Evolutionary conservation across 352 stramenopile genomes (phyloP).

Genomic region (Globisporangium alternatum): DNA sequence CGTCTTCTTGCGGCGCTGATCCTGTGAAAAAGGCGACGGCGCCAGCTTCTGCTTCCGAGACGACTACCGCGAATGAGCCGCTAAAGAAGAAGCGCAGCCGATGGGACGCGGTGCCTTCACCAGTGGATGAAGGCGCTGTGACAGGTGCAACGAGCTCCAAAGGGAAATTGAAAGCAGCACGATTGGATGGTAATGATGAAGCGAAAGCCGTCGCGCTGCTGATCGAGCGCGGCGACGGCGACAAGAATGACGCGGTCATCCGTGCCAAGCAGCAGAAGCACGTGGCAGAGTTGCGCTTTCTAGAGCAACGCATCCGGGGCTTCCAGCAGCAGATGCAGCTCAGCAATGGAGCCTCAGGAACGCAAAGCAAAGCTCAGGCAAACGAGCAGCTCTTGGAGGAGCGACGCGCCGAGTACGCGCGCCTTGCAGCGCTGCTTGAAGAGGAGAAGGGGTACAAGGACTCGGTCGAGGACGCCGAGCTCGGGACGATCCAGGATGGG

Average conservation of each 20-base stretch:
- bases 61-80: neutral
- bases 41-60: neutral
- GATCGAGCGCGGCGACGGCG: neutral
- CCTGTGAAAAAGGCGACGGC: neutral
- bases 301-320: constrained; percentile 23
- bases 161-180: neutral
- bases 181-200: neutral
- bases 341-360: neutral
- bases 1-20: neutral
- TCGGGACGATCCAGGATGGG: constrained; percentile 19
- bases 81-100: constrained; percentile 17
- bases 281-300: constrained; percentile 18
- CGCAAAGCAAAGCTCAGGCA: constrained; percentile 1
- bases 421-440: constrained; percentile 11
- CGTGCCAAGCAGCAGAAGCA: constrained; percentile 25
- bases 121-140: neutral
- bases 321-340: constrained; percentile 20
- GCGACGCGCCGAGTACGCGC: constrained; percentile 15
- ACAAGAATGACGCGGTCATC: neutral
- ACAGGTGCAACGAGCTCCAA: neutral
- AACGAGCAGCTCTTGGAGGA: constrained; percentile 16
- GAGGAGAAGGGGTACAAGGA: constrained; percentile 17
- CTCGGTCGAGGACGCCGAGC: constrained; percentile 20
- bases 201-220: constrained; percentile 1
- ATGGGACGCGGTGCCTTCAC: constrained; percentile 10